Conservation (phyloP, 371 early-diverging fungal genomes). For the Vairimorpha necatrix region DNA sequence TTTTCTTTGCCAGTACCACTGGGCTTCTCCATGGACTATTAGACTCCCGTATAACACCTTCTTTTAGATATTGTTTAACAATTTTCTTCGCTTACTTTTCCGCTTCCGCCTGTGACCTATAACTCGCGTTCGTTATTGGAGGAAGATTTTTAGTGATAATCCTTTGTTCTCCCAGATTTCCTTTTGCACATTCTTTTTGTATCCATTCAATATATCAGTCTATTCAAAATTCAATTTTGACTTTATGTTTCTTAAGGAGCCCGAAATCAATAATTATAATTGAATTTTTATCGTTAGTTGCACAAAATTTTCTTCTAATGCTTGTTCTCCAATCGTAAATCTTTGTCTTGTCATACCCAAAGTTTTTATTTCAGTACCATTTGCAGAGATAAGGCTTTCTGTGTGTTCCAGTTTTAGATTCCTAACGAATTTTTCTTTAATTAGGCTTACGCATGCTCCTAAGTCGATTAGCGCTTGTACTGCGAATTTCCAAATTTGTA, state of each 20-base stretch:
- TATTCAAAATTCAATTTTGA: background rate
- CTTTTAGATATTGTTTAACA: background rate
- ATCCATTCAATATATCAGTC: background rate
- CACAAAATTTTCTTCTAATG: background rate
- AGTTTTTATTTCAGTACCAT: background rate
- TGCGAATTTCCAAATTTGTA: background rate
- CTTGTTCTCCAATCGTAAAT: background rate
- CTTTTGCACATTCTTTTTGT: background rate
- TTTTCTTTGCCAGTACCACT: constrained; percentile 9
- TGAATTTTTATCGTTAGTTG: background rate
- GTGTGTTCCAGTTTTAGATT: background rate
- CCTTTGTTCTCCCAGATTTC: background rate
- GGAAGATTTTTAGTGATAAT: background rate
- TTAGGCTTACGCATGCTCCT: constrained; percentile 3
- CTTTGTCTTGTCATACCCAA: background rate
- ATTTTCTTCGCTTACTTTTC: constrained; percentile 3
- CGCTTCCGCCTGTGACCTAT: background rate
- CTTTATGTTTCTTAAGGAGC: background rate
- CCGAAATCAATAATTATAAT: background rate
- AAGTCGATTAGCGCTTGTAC: background rate
- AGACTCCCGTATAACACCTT: constrained; percentile 25
- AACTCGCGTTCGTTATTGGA: background rate
- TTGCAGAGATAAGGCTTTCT: background rate
- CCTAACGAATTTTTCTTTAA: background rate
- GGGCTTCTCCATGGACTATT: constrained; percentile 11